Evolutionary conservation across 129 eudicot species (phyloP).

Genomic region (Lactuca saligna): DNA sequence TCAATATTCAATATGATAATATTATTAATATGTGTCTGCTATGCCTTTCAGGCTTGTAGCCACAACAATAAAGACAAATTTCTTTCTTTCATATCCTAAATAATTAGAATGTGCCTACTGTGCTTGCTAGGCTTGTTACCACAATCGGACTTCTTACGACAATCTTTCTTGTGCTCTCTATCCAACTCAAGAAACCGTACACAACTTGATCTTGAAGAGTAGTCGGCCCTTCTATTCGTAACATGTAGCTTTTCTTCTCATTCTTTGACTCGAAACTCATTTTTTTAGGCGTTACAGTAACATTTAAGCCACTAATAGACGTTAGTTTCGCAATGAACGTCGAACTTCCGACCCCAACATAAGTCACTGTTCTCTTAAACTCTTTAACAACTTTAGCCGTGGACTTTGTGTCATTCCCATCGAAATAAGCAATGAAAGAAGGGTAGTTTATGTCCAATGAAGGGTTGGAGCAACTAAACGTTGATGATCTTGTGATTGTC

Average conservation of each 20-base stretch:
- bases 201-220: slow-evolving; percentile 30
- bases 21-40: slow-evolving; percentile 23
- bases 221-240: slow-evolving; percentile 50
- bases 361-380: slow-evolving; percentile 58
- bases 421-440: slow-evolving; percentile 65
- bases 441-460: slow-evolving; percentile 80
- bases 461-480: slow-evolving; percentile 45
- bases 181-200: slow-evolving; percentile 61
- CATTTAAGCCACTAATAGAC: slow-evolving; percentile 35
- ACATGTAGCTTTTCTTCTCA: slow-evolving; percentile 62
- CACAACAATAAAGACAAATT: slow-evolving; percentile 31
- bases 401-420: slow-evolving; percentile 16
- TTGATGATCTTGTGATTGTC: slow-evolving; percentile 45
- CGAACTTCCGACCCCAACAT: slow-evolving; percentile 47
- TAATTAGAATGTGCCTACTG: slow-evolving; percentile 17
- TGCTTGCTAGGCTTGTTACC: slow-evolving; percentile 42
- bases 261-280: slow-evolving; percentile 47
- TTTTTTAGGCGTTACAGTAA: slow-evolving; percentile 49
- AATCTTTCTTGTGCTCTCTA: slow-evolving; percentile 40
- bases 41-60: slow-evolving; percentile 28
- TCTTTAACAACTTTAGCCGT: slow-evolving; percentile 16
- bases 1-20: not conserved
- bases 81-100: slow-evolving; percentile 8
- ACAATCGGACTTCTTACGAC: slow-evolving; percentile 75
- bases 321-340: slow-evolving; percentile 43